Percentiles rank a stretch among this genome's conserved stretches.
phyloP scores from a whole-genome alignment of 164 flowering plant genomes.

The Sedum album region DNA sequence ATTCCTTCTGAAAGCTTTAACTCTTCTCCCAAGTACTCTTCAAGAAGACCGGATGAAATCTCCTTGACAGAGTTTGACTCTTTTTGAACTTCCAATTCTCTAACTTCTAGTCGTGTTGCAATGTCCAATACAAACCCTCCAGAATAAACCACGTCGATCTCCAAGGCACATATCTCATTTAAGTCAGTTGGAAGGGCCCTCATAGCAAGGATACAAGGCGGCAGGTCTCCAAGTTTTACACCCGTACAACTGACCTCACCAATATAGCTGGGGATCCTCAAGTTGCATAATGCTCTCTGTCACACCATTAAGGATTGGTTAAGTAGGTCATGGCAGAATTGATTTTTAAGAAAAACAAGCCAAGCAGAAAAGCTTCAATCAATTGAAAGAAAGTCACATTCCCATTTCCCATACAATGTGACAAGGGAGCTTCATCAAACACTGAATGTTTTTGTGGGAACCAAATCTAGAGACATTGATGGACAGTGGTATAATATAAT shows the following conservation, averaged over 20 bases:
- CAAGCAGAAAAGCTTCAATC: not conserved
- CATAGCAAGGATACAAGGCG: conserved; percentile 73
- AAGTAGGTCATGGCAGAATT: not conserved
- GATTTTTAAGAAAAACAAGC: no score
- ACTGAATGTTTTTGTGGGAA: no score
- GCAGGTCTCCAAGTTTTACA: conserved; percentile 58
- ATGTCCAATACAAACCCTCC: conserved; percentile 63
- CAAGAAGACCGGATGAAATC: conserved; percentile 62
- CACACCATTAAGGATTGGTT: conserved; percentile 9
- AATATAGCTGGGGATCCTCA: conserved; percentile 76
- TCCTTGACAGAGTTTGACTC: conserved; percentile 34
- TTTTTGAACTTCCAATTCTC: conserved; percentile 51
- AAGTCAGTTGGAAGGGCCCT: conserved; percentile 75
- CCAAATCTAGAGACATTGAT: no score
- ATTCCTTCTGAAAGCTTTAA: conserved; percentile 39
- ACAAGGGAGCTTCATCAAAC: no score
- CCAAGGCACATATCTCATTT: conserved; percentile 80
- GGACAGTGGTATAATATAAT: no score
- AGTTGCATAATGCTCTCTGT: conserved; percentile 69
- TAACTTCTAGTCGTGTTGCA: conserved; percentile 79
- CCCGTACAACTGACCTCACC: conserved; percentile 66
- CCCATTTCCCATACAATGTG: no score
- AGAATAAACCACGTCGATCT: conserved; percentile 74
- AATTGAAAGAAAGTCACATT: no score
- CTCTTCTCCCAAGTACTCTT: conserved; percentile 49